phyloP scores from a whole-genome alignment of 1,284 basidiomycete genomes.

The Ganoderma multipileum region DNA sequence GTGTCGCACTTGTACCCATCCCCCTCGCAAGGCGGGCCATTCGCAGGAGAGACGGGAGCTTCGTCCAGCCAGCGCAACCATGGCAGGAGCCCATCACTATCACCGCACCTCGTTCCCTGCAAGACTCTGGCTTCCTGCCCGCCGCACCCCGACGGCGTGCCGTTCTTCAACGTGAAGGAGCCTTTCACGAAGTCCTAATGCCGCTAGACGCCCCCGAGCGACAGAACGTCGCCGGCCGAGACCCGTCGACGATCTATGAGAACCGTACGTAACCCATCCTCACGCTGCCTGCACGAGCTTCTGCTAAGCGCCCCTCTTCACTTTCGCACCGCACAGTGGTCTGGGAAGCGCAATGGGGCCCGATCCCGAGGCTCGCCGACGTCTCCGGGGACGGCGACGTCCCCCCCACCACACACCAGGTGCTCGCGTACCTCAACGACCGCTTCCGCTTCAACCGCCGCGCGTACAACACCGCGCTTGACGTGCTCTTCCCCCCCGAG shows the following conservation, averaged over 20 bases:
- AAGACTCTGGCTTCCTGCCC: neutral
- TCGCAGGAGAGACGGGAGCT: neutral
- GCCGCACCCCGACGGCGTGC: slow-evolving; percentile 4
- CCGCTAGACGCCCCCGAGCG: slow-evolving; percentile 5
- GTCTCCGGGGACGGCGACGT: slow-evolving; percentile 2
- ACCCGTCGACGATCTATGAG: slow-evolving; percentile 4
- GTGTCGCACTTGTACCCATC: neutral
- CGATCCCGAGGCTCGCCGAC: slow-evolving; percentile 6
- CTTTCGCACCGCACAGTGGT: slow-evolving; percentile 1
- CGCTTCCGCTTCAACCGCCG: slow-evolving; percentile 8
- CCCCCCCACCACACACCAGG: neutral
- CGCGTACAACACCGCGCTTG: slow-evolving; percentile 11
- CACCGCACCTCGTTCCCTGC: neutral
- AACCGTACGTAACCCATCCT: slow-evolving; percentile 9
- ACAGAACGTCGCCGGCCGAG: neutral
- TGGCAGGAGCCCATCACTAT: neutral
- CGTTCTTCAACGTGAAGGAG: slow-evolving; percentile 9
- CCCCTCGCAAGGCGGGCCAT: slow-evolving; percentile 4
- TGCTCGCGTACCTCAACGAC: slow-evolving; percentile 8
- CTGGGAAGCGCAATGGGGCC: slow-evolving; percentile 12
- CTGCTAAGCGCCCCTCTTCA: neutral
- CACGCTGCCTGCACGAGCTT: neutral
- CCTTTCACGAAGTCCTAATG: slow-evolving; percentile 11
- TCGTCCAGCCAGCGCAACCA: neutral
- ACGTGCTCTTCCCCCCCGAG: slow-evolving; percentile 14